These are phyloP conservation scores for Naematelia encephala DNA, from an alignment of 768 basidiomycete genomes.

Conservation along the genomic window DNA sequence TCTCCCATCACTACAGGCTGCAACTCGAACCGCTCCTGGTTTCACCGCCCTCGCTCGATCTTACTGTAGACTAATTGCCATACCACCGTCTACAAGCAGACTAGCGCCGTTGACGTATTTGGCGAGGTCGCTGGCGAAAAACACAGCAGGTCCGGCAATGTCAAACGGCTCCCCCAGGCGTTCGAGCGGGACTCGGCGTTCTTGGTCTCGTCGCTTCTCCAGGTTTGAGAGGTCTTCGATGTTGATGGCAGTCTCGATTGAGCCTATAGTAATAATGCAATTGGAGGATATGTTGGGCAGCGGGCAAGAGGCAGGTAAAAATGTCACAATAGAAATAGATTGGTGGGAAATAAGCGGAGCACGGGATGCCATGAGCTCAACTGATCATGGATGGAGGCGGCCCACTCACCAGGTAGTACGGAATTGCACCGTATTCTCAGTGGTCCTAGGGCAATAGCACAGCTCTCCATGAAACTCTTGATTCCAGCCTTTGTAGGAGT, in stretches of 20 bases:
- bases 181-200: conserved; percentile 64
- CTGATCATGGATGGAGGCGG: neutral
- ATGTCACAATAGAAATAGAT: too few relatives aligned
- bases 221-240: conserved; percentile 66
- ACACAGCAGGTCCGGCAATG: conserved; percentile 70
- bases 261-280: conserved; percentile 57
- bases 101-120: conserved; percentile 55
- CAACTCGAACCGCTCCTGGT: too few relatives aligned
- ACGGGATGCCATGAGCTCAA: neutral
- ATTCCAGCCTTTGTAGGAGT: conserved; percentile 78
- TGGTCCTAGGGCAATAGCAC: conserved; percentile 72
- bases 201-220: conserved; percentile 62
- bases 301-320: too few relatives aligned
- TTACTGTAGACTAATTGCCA: conserved; percentile 68
- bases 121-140: conserved; percentile 68
- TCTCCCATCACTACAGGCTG: too few relatives aligned
- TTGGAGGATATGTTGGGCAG: too few relatives aligned
- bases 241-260: conserved; percentile 74
- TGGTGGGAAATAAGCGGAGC: neutral
- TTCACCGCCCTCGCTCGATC: neutral
- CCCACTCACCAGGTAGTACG: conserved; percentile 56
- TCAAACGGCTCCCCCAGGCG: conserved; percentile 69
- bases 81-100: conserved; percentile 65
- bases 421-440: conserved; percentile 64
- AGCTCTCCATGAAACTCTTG: conserved; percentile 73